Evolutionary conservation across 1,284 basidiomycete genomes (phyloP).

Genomic region (Trichosporon asahii): DNA sequence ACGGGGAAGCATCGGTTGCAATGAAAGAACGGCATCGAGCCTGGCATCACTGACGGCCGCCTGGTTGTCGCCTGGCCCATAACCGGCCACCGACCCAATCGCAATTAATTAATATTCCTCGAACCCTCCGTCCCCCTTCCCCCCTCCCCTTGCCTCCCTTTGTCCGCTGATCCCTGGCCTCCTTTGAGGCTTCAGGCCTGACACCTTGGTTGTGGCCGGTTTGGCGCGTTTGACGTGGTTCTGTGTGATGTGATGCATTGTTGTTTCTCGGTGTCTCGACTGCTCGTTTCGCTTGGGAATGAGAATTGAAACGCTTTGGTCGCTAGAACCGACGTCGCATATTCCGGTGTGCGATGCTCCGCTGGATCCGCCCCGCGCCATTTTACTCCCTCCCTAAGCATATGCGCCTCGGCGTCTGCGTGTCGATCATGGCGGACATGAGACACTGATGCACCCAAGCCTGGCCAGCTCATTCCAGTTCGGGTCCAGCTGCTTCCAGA

Average conservation of each 20-base stretch:
- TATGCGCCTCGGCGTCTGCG: not conserved
- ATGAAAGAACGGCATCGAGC: not conserved
- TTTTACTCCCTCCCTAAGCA: too few species aligned
- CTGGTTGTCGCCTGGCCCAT: constrained; percentile 4
- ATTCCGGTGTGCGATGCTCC: not conserved
- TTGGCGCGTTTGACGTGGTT: not conserved
- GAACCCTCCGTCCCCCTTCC: not conserved
- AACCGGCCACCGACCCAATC: constrained; percentile 5
- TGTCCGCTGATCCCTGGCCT: not conserved
- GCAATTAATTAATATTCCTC: constrained; percentile 8
- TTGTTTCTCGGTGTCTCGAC: not conserved
- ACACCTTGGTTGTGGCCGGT: not conserved
- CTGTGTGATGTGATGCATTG: not conserved
- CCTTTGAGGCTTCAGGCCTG: not conserved
- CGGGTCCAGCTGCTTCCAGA: not conserved
- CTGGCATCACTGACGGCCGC: not conserved
- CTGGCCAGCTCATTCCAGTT: not conserved
- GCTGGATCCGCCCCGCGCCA: not conserved
- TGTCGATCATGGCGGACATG: not conserved
- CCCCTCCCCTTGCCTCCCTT: not conserved
- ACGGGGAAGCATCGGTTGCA: not conserved
- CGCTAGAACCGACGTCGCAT: not conserved
- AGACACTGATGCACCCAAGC: not conserved
- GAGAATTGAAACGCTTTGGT: not conserved
- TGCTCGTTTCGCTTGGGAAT: not conserved